Percentiles rank a stretch among this genome's conserved stretches.
Evolutionary conservation across 768 basidiomycete genomes (phyloP).

Genomic region (Sarcodon sp.): DNA sequence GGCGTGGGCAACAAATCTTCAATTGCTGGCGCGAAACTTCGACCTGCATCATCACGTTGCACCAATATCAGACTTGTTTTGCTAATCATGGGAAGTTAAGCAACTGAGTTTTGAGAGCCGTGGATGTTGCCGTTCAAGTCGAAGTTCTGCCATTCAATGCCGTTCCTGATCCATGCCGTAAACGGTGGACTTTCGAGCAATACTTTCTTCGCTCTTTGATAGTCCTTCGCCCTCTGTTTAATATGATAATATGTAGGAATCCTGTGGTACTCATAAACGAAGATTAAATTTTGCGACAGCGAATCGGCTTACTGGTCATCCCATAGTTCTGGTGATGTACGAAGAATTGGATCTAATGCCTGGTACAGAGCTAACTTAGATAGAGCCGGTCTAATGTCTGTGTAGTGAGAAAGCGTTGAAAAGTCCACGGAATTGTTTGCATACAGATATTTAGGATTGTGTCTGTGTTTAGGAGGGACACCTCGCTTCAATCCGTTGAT

Average conservation of each 20-base stretch:
- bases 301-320: neutral
- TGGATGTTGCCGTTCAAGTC: slow-evolving; percentile 6
- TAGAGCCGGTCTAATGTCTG: slow-evolving; percentile 28
- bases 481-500: slow-evolving; percentile 77
- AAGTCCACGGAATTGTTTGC: neutral
- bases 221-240: slow-evolving; percentile 29
- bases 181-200: slow-evolving; percentile 39
- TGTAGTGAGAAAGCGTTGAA: neutral
- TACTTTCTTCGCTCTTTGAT: slow-evolving; percentile 36
- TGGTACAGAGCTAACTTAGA: slow-evolving; percentile 42
- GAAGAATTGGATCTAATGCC: slow-evolving; percentile 5
- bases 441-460: slow-evolving; percentile 50
- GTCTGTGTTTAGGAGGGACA: slow-evolving; percentile 57
- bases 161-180: slow-evolving; percentile 49
- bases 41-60: too few species aligned
- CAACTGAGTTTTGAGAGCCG: too few species aligned
- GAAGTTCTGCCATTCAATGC: slow-evolving; percentile 41
- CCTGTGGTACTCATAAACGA: slow-evolving; percentile 1
- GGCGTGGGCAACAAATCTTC: too few species aligned
- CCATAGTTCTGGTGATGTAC: neutral
- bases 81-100: too few species aligned
- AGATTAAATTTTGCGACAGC: neutral
- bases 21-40: too few species aligned
- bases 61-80: too few species aligned
- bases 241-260: slow-evolving; percentile 23